phyloP scores from a whole-genome alignment of 2,329 filamentous ascomycete species.

The Bipolaris victoriae region DNA sequence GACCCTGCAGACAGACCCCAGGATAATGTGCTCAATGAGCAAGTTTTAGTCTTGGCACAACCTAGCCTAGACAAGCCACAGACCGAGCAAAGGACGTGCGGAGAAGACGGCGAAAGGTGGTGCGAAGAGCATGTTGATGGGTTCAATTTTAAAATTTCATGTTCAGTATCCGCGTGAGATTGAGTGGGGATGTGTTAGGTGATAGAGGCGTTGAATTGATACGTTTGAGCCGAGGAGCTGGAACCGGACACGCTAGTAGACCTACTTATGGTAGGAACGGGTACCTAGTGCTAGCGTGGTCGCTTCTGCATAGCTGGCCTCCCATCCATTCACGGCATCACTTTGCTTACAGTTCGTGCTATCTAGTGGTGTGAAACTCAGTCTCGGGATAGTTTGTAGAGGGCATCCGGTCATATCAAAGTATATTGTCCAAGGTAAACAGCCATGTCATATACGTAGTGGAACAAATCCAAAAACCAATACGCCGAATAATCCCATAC shows the following conservation, averaged over 20 bases:
- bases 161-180: not conserved
- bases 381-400: no score
- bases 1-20: conserved; percentile 23
- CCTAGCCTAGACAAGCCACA: not conserved
- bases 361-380: no score
- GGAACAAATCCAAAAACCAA: not conserved
- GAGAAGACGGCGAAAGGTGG: not conserved
- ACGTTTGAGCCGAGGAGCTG: not conserved
- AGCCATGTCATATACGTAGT: no score
- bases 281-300: not conserved
- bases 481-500: not conserved
- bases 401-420: no score
- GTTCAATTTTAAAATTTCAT: not conserved
- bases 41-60: conserved; percentile 31
- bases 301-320: not conserved
- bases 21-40: conserved; percentile 38
- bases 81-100: not conserved
- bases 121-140: not conserved
- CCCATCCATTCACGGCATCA: no score
- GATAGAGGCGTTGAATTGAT: not conserved
- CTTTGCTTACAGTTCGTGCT: no score
- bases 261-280: not conserved
- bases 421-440: no score
- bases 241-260: not conserved
- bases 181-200: not conserved